Conservation (phyloP, 805 yeast species). For the Blastobotrys mokoenaii region DNA sequence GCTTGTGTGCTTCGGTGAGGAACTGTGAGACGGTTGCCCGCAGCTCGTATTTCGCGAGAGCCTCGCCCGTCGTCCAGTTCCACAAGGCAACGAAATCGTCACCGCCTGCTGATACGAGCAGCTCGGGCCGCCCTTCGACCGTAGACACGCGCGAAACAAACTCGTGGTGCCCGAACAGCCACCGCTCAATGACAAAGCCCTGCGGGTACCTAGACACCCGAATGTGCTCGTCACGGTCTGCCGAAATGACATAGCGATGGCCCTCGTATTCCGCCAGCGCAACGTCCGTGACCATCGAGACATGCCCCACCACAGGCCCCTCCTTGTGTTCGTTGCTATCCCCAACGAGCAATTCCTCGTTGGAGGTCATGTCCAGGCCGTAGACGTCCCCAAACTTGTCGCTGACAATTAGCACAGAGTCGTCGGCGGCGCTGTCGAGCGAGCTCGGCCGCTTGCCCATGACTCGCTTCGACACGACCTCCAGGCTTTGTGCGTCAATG, state of each 20-base stretch:
- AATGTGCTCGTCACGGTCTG: constrained; percentile 96
- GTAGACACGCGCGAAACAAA: constrained; percentile 63
- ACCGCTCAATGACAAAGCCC: constrained; percentile 66
- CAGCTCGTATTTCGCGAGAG: constrained; percentile 43
- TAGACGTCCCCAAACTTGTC: constrained; percentile 98
- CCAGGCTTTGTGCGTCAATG: constrained; percentile 38
- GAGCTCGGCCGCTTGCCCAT: constrained; percentile 94
- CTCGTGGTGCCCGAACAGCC: constrained; percentile 80
- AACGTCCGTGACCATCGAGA: constrained; percentile 87
- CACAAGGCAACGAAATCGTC: constrained; percentile 66
- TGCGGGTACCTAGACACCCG: constrained; percentile 75
- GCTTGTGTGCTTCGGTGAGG: constrained; percentile 1
- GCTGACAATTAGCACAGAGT: constrained; percentile 53
- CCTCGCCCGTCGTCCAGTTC: constrained; percentile 61
- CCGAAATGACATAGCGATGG: constrained; percentile 52
- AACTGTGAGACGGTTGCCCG: constrained; percentile 28
- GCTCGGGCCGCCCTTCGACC: constrained; percentile 41
- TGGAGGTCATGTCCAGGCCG: constrained; percentile 38
- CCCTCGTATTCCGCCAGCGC: constrained; percentile 38
- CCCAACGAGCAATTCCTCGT: constrained; percentile 13
- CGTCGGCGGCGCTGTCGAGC: constrained; percentile 48
- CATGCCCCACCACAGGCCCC: constrained; percentile 85
- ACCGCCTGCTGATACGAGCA: constrained; percentile 84
- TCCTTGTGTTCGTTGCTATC: constrained; percentile 28
- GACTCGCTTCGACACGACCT: constrained; percentile 56